Evolutionary conservation across 352 stramenopile species (phyloP), one percentile per base, ranked within the genome.

Genomic region (Phytophthora megakarya): DNA sequence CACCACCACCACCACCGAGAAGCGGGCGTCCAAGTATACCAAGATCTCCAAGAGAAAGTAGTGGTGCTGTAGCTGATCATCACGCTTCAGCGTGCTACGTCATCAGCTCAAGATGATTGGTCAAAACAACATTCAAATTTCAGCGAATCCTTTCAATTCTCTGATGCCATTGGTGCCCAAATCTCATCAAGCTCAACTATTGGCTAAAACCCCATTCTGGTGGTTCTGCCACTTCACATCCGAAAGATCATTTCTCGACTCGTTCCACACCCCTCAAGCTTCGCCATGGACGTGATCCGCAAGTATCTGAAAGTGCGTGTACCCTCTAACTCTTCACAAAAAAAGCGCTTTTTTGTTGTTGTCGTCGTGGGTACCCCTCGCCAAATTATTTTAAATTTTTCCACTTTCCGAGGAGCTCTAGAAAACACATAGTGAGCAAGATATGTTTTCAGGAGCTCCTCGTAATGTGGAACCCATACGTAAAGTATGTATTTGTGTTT

Each of bases 41-140:
- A 92, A 92, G 72, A 64, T 85, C 32, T 80, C 70, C 35, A 92
- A 90, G 76, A 89, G 74, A 55, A 84, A 77, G 67, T 84, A 80
- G 52, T 32, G 2, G 8, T 32, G 3, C 35, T 26, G 23, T 60
- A 35, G 30, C 30, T 35, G 30, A 44, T n/a, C 38, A 59, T 35
- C 25, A 25, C 11, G 37, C 51, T 50, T 59, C 51, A 51, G 25
- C 46, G n/a, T 53, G n/a, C 18, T 46, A 26, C 43, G 39, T 43
- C 32, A 23, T 37, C 18, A 21, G 32, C 13, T 44, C 11, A n/a
- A 64, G 30, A 30, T 16, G 47, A 50, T 68, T 51, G 32, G 49
- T 44, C 13, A 38, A 37, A 49, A 56, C 15, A 42, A 30, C 30
- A 6, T 15, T 10, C 9, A 35, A 42, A 28, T 63, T 57, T 50